Conservation (phyloP, 169 alveolate genomes). For the Cryptosporidium bovis region DNA sequence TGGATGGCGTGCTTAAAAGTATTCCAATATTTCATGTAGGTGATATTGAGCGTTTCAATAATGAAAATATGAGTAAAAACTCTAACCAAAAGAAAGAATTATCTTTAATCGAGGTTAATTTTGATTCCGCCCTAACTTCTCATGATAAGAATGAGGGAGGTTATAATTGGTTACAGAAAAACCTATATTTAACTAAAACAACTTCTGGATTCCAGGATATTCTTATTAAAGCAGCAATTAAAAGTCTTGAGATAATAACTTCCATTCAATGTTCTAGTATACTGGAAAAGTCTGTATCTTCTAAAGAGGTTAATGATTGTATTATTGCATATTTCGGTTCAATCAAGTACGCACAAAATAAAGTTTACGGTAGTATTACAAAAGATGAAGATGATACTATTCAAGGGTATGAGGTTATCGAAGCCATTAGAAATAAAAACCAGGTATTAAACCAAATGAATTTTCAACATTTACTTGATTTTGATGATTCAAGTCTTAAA, state of each 20-base stretch:
- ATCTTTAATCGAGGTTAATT: conserved; percentile 34
- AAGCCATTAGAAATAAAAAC: not conserved
- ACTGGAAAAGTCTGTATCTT: conserved; percentile 8
- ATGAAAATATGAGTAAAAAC: too few species aligned
- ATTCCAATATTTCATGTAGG: conserved; percentile 32
- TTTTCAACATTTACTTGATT: not conserved
- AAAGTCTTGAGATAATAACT: conserved; percentile 25
- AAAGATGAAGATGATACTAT: conserved; percentile 41
- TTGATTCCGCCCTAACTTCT: conserved; percentile 30
- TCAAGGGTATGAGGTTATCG: conserved; percentile 20
- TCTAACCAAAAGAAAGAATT: conserved; percentile 15
- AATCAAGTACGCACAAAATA: conserved; percentile 39
- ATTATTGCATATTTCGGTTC: conserved; percentile 41
- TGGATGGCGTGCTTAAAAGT: conserved; percentile 35
- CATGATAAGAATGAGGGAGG: conserved; percentile 65
- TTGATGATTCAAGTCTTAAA: not conserved
- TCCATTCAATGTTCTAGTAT: conserved; percentile 60
- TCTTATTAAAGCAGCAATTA: conserved; percentile 38
- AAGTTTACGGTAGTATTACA: conserved; percentile 25
- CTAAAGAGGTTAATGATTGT: conserved; percentile 58
- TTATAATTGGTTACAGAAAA: conserved; percentile 48
- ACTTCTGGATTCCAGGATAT: conserved; percentile 67
- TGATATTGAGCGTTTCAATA: not conserved
- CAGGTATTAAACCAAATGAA: not conserved
- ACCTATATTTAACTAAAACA: conserved; percentile 41